These are phyloP conservation scores for Penicillium sp. DNA, from an alignment of 2,329 filamentous ascomycete species.

Conservation along the genomic window DNA sequence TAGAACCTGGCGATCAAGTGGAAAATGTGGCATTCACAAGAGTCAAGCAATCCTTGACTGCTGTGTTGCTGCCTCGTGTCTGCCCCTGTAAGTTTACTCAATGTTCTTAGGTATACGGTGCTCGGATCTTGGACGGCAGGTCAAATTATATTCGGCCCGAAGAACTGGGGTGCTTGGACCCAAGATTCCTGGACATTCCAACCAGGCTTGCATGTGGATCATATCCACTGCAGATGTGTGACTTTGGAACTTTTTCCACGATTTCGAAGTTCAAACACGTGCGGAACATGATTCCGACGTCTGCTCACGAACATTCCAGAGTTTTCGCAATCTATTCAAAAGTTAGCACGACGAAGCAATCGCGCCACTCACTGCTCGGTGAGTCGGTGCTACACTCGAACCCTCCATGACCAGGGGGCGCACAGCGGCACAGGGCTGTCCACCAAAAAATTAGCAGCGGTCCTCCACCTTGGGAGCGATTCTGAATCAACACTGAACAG, in stretches of 20 bases:
- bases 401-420: not conserved
- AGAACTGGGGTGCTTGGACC: constrained; percentile 3
- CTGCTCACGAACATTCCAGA: not conserved
- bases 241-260: not conserved
- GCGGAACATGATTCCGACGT: not conserved
- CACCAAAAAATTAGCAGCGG: not conserved
- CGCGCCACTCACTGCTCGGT: not conserved
- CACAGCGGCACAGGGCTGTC: not conserved
- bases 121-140: not conserved
- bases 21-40: too few relatives aligned
- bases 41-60: too few relatives aligned
- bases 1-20: too few relatives aligned
- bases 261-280: not conserved
- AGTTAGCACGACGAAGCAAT: not conserved
- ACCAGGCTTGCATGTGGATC: constrained; percentile 4
- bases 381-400: not conserved
- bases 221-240: not conserved
- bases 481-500: constrained; percentile 1
- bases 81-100: too few relatives aligned
- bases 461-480: not conserved
- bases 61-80: too few relatives aligned
- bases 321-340: not conserved
- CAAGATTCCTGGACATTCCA: constrained; percentile 7
- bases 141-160: not conserved
- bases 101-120: too few relatives aligned